phyloP scores from a whole-genome alignment of 768 basidiomycete genomes.

The Atractiella rhizophila region DNA sequence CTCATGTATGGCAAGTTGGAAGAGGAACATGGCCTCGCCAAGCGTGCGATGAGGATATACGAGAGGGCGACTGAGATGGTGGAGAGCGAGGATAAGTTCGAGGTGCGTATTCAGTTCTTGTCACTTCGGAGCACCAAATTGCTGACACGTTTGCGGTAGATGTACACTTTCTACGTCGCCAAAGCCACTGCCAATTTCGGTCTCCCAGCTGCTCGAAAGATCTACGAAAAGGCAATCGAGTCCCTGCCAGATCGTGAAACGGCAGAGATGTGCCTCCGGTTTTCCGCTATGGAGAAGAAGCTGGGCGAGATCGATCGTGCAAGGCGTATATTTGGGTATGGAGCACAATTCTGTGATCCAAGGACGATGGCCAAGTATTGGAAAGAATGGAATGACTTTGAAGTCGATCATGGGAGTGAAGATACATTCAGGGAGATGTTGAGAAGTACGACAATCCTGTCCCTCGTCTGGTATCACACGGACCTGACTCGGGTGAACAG shows the following conservation, averaged over 20 bases:
- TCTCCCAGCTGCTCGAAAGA: slow-evolving; percentile 77
- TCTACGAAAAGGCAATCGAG: slow-evolving; percentile 87
- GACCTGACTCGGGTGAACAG: too few species aligned
- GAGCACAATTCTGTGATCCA: slow-evolving; percentile 49
- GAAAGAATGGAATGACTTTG: slow-evolving; percentile 89
- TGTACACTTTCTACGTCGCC: slow-evolving; percentile 91
- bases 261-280: slow-evolving; percentile 90
- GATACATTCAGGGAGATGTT: slow-evolving; percentile 57
- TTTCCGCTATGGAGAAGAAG: slow-evolving; percentile 84
- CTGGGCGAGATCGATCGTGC: slow-evolving; percentile 97
- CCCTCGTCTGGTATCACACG: slow-evolving; percentile 47
- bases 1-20: slow-evolving; percentile 89
- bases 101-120: slow-evolving; percentile 30
- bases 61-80: slow-evolving; percentile 75
- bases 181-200: slow-evolving; percentile 92
- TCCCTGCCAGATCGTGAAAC: slow-evolving; percentile 78
- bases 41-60: slow-evolving; percentile 83
- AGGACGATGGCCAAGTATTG: slow-evolving; percentile 43
- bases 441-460: not conserved
- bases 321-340: slow-evolving; percentile 84
- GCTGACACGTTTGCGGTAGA: slow-evolving; percentile 27
- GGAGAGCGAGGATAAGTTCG: slow-evolving; percentile 73
- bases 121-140: not conserved
- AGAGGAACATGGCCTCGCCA: slow-evolving; percentile 82
- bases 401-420: slow-evolving; percentile 94